These are phyloP conservation scores for Barnettozyma wickerhamii DNA, from an alignment of 805 yeast genomes.

Conservation along the genomic window DNA sequence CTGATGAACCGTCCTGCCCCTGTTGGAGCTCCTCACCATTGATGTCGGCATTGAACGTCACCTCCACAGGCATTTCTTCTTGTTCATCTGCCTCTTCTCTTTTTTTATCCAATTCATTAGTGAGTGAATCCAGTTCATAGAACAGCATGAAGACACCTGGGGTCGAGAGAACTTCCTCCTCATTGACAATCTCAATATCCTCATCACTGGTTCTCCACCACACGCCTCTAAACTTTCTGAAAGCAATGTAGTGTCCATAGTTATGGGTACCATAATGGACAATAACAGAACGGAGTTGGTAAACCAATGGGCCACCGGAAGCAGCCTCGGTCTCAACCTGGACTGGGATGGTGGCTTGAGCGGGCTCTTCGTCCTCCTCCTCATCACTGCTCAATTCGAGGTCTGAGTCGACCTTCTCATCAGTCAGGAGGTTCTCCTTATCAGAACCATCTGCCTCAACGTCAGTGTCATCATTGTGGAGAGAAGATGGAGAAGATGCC, in stretches of 20 bases:
- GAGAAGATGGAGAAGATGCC: neutral
- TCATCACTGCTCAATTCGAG: constrained; percentile 1
- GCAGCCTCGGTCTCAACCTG: constrained; percentile 14
- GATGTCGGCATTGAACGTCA: constrained; percentile 22
- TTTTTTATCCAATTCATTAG: constrained; percentile 16
- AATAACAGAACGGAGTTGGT: constrained; percentile 78
- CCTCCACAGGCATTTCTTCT: constrained; percentile 10
- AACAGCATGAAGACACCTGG: constrained; percentile 93
- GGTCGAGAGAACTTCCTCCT: constrained; percentile 71
- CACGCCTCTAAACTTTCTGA: constrained; percentile 69
- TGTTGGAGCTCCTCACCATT: neutral
- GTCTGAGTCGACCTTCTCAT: too few relatives aligned
- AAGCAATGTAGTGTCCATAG: constrained; percentile 95
- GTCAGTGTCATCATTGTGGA: constrained; percentile 1
- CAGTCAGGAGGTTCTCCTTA: too few relatives aligned
- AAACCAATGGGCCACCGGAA: constrained; percentile 43
- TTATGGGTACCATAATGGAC: constrained; percentile 95
- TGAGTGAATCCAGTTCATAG: constrained; percentile 57
- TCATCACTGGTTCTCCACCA: constrained; percentile 98
- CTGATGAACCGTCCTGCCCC: neutral
- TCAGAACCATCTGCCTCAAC: constrained; percentile 8
- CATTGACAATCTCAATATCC: constrained; percentile 73
- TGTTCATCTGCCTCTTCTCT: constrained; percentile 4
- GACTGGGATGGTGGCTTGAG: constrained; percentile 13
- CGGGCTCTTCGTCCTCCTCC: constrained; percentile 6